Evolutionary conservation across 2,329 filamentous ascomycete genomes (phyloP).

Genomic region (Chaetomiaceae sp.): DNA sequence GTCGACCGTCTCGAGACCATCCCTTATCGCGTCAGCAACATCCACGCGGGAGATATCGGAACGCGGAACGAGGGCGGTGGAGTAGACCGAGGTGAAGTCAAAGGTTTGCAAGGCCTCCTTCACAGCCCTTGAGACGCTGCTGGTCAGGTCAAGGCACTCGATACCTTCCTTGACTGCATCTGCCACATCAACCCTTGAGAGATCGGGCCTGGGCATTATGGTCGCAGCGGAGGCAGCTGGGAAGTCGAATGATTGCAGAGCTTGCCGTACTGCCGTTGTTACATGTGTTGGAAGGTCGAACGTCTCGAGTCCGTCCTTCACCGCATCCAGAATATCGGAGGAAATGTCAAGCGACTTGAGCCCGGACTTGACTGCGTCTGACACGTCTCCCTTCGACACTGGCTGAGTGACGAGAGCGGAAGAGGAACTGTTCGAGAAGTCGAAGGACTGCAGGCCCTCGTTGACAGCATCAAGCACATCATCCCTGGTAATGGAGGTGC

Average conservation of each 20-base stretch:
- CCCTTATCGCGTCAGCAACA: slow-evolving; percentile 21
- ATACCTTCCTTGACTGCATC: slow-evolving; percentile 24
- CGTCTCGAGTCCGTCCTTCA: slow-evolving; percentile 23
- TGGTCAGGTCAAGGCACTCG: slow-evolving; percentile 18
- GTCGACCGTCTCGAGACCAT: slow-evolving; percentile 29
- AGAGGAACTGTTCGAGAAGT: slow-evolving; percentile 20
- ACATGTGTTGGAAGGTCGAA: slow-evolving; percentile 21
- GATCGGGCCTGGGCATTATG: slow-evolving; percentile 15
- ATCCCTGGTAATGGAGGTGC: slow-evolving; percentile 15
- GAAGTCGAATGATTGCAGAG: slow-evolving; percentile 25
- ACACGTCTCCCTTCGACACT: slow-evolving; percentile 20
- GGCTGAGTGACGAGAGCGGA: slow-evolving; percentile 19
- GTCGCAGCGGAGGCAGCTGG: slow-evolving; percentile 6
- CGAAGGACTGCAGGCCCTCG: slow-evolving; percentile 21
- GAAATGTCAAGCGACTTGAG: slow-evolving; percentile 31
- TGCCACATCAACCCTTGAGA: slow-evolving; percentile 19
- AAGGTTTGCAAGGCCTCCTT: slow-evolving; percentile 22
- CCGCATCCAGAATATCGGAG: slow-evolving; percentile 21
- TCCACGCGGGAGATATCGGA: slow-evolving; percentile 7
- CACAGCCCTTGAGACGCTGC: slow-evolving; percentile 11
- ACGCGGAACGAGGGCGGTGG: slow-evolving; percentile 21
- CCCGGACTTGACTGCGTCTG: slow-evolving; percentile 21
- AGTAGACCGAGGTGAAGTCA: slow-evolving; percentile 21
- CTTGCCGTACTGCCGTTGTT: slow-evolving; percentile 19
- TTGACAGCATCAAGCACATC: slow-evolving; percentile 24